Base-by-base conservation (phyloP, 805 yeast genomes). In the Candida oleophila region DNA sequence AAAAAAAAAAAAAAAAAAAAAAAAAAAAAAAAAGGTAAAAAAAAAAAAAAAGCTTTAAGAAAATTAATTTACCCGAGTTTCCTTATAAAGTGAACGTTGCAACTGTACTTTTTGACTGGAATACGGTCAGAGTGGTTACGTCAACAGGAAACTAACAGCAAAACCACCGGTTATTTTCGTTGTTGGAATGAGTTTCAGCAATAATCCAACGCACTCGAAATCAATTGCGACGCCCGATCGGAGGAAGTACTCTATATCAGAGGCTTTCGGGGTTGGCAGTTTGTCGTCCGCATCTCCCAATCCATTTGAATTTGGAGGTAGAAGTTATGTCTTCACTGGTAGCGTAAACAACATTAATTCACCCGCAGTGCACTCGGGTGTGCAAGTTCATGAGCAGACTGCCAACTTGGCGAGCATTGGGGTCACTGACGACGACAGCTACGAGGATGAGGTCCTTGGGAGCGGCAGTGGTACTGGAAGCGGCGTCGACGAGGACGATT, bases 371-470 rank as follows among this genome's bases (percentile, higher is more conserved):
- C 75, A 73, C 52, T 66, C 81, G 0, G 77, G 79, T 3, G 59
- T 62, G 21, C 73, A 76, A 14, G 70, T 81, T 38, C 83, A 81
- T 51, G 82, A 78, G 49, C 80, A 80, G 49, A 73, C 85, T 0
- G 83, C 81, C 1, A 76, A 70, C 38, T 66, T 80, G 41, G 86
- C 86, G 3, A 71, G 69, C 40, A 78, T 80, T 28, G 87, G 83
- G 4, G 80, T 80, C 8, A 68, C 74, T 8, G 76, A 68, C 15
- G 66, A 57, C 11, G 55, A 51, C 18, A 54, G 43, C 4, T 28
- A 19, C 28, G 35, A 41, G 5, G 55, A 46, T 1, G 42, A 44
- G 35, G 57, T 45, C 8, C 54, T 47, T 2, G 42, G 8, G 47
- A 30, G 11, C 38, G 33, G 15, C 3, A 30, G 36, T 2, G 15